Evolutionary conservation across 371 early-diverging fungal genomes (phyloP).

Genomic region (Lichtheimia corymbifera): DNA sequence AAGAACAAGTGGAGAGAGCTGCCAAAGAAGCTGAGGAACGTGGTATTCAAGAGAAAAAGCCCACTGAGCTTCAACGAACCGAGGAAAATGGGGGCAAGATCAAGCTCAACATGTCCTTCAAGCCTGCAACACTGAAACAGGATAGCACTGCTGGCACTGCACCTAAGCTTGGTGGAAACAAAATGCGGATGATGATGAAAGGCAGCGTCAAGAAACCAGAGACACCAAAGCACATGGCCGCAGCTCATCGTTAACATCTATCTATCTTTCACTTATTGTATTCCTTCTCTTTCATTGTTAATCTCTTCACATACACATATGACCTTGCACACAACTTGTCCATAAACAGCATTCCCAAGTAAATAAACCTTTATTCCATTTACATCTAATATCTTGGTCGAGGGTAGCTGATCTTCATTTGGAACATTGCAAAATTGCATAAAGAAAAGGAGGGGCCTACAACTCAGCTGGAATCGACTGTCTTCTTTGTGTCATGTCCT

Average conservation of each 20-base stretch:
- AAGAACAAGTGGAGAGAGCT: constrained; percentile 84
- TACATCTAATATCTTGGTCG: too few relatives aligned
- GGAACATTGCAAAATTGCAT: too few relatives aligned
- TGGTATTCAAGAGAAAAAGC: constrained; percentile 33
- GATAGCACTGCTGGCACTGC: constrained; percentile 13
- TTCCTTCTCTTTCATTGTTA: too few relatives aligned
- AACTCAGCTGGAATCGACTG: too few relatives aligned
- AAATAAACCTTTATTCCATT: too few relatives aligned
- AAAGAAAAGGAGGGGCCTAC: too few relatives aligned
- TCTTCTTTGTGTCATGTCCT: too few relatives aligned
- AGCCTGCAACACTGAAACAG: constrained; percentile 18
- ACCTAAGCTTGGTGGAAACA: constrained; percentile 11
- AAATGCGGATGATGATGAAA: constrained; percentile 42
- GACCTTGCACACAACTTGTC: too few relatives aligned
- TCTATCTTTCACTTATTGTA: neutral
- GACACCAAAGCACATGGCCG: constrained; percentile 13
- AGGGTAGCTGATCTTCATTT: too few relatives aligned
- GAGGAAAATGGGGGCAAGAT: constrained; percentile 31
- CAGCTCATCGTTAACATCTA: neutral
- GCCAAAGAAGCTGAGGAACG: constrained; percentile 50
- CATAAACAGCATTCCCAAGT: too few relatives aligned
- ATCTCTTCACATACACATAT: too few relatives aligned
- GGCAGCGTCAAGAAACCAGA: constrained; percentile 36
- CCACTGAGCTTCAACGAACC: constrained; percentile 71
- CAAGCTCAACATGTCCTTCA: constrained; percentile 37